Evolutionary conservation across 352 stramenopile species (phyloP).

Genomic region (Paralagenidium karlingii): DNA sequence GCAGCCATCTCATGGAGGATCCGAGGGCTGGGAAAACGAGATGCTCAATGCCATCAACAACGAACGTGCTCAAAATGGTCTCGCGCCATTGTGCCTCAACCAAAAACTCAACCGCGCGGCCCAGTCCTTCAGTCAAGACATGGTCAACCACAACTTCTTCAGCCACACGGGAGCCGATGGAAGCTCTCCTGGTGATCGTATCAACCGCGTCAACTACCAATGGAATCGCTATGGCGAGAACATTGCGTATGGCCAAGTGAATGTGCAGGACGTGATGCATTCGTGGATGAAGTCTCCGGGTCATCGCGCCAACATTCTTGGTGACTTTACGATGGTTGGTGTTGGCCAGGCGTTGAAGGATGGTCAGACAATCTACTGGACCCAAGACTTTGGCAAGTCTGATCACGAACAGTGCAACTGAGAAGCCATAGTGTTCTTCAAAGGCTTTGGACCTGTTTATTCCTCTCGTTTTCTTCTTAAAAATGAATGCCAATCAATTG

Average conservation of each 20-base stretch:
- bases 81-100: too few relatives aligned
- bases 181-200: not conserved
- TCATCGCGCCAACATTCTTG: not conserved
- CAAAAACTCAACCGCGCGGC: not conserved
- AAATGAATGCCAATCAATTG: too few relatives aligned
- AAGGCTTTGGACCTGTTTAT: too few relatives aligned
- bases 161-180: not conserved
- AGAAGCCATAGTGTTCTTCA: too few relatives aligned
- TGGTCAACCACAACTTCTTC: not conserved
- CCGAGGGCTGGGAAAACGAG: too few relatives aligned
- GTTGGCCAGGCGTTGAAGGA: conserved; percentile 5
- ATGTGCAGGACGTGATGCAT: not conserved
- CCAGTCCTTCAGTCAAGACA: not conserved
- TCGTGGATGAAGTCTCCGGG: not conserved
- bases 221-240: not conserved
- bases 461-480: too few relatives aligned
- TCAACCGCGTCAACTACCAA: not conserved
- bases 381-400: not conserved
- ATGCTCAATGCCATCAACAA: too few relatives aligned
- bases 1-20: too few relatives aligned
- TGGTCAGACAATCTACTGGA: not conserved
- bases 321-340: not conserved
- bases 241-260: not conserved
- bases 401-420: too few relatives aligned
- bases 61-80: too few relatives aligned